A percentile compares a stretch with the other conserved stretches of the same genome.
phyloP scores from a whole-genome alignment of 2,329 filamentous ascomycete genomes.

The Alternaria triticimaculans region DNA sequence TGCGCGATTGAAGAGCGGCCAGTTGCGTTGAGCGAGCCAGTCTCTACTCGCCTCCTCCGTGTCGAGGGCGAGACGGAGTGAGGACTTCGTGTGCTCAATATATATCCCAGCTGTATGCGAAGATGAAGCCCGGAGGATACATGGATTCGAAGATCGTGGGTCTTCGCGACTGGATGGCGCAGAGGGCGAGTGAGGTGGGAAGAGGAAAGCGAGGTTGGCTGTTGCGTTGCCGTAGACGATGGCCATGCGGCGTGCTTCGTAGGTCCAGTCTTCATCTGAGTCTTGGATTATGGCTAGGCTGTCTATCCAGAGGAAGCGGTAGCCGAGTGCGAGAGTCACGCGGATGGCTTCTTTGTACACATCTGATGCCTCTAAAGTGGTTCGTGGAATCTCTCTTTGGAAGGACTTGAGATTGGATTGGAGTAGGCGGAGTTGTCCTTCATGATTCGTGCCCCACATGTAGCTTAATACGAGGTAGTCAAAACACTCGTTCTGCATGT shows the following conservation, averaged over 20 bases:
- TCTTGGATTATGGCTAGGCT: slow-evolving; percentile 28
- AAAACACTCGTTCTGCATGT: slow-evolving; percentile 1
- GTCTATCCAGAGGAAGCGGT: slow-evolving; percentile 33
- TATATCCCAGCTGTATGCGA: slow-evolving; percentile 4
- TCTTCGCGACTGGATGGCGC: not conserved
- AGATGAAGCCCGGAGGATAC: slow-evolving; percentile 5
- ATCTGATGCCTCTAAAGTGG: slow-evolving; percentile 3
- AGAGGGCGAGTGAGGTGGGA: not conserved
- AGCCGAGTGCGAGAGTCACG: slow-evolving; percentile 14
- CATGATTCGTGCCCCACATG: slow-evolving; percentile 12
- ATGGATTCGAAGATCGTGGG: slow-evolving; percentile 12
- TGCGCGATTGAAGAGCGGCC: slow-evolving; percentile 22
- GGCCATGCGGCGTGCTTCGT: slow-evolving; percentile 18
- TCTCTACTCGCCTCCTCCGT: not conserved
- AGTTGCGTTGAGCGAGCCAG: slow-evolving; percentile 7
- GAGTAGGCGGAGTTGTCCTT: not conserved
- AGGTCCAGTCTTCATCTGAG: slow-evolving; percentile 11
- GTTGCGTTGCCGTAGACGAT: slow-evolving; percentile 18
- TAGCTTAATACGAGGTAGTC: slow-evolving; percentile 17
- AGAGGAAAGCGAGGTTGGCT: slow-evolving; percentile 19
- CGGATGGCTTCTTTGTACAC: slow-evolving; percentile 22
- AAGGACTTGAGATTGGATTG: not conserved
- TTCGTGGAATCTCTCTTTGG: not conserved
- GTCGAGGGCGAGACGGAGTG: too few species aligned
- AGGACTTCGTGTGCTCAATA: slow-evolving; percentile 1